phyloP scores from a whole-genome alignment of 2,329 filamentous ascomycete genomes.

The Xylaria hypoxylon region DNA sequence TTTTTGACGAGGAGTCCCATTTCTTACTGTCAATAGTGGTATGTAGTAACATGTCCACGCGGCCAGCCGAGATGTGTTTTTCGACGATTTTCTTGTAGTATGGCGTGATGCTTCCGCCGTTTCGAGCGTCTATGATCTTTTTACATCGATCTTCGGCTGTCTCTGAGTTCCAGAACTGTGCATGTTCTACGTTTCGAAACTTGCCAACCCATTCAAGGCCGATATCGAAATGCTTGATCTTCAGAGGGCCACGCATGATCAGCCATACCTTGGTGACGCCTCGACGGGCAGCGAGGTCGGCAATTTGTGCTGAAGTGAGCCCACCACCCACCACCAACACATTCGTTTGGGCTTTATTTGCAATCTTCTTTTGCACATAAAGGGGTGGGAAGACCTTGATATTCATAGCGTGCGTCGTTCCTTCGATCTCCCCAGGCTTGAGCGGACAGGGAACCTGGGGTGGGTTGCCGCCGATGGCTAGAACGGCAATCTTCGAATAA shows the following conservation, averaged over 20 bases:
- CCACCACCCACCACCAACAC: constrained; percentile 80
- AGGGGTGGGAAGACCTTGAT: constrained; percentile 69
- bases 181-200: constrained; percentile 81
- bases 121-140: constrained; percentile 73
- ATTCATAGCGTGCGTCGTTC: constrained; percentile 70
- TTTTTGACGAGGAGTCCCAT: constrained; percentile 61
- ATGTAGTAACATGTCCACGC: constrained; percentile 66
- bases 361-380: constrained; percentile 65
- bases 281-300: constrained; percentile 72
- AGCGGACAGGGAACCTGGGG: constrained; percentile 59
- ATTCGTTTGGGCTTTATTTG: constrained; percentile 63
- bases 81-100: constrained; percentile 75
- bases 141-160: constrained; percentile 75
- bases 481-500: constrained; percentile 72
- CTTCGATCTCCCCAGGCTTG: constrained; percentile 50
- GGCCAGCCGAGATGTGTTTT: constrained; percentile 64
- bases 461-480: constrained; percentile 76
- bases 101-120: constrained; percentile 82
- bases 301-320: constrained; percentile 79
- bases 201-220: constrained; percentile 84
- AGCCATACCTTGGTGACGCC: constrained; percentile 77
- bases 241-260: constrained; percentile 70
- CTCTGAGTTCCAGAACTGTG: constrained; percentile 81
- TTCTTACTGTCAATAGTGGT: constrained; percentile 65
- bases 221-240: constrained; percentile 82